Conservation (phyloP, 202 grass and related monocot genomes). For the Setaria italica region DNA sequence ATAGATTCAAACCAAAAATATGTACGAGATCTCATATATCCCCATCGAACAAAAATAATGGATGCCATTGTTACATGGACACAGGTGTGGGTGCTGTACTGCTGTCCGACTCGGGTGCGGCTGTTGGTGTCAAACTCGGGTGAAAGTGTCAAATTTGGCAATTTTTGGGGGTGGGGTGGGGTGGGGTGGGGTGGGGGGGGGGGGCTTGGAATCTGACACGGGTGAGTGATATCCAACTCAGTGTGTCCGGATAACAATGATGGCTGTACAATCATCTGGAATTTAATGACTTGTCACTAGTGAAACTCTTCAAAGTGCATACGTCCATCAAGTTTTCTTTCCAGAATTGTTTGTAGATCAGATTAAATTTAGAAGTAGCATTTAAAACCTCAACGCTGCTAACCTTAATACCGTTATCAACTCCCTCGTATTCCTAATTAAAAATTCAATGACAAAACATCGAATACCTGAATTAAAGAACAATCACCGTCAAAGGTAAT, state of each 20-base stretch:
- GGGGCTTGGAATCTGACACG: neutral
- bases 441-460: neutral
- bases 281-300: neutral
- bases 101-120: neutral
- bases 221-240: neutral
- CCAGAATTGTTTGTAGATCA: neutral
- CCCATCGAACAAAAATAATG: neutral
- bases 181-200: no score
- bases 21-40: constrained; percentile 6
- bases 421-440: constrained; percentile 15
- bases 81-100: neutral
- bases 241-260: neutral
- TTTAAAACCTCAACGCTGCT: neutral
- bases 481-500: neutral
- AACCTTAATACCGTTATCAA: neutral
- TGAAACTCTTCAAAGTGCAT: constrained; percentile 6
- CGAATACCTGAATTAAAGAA: neutral
- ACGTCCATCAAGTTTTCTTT: neutral
- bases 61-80: neutral
- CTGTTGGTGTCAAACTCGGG: neutral
- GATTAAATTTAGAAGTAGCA: neutral
- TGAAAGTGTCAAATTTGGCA: neutral
- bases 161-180: no score
- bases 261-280: neutral
- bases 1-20: constrained; percentile 10